These are phyloP conservation scores for Prunus persica DNA, from an alignment of 306 rosid genomes.

Conservation along the genomic window DNA sequence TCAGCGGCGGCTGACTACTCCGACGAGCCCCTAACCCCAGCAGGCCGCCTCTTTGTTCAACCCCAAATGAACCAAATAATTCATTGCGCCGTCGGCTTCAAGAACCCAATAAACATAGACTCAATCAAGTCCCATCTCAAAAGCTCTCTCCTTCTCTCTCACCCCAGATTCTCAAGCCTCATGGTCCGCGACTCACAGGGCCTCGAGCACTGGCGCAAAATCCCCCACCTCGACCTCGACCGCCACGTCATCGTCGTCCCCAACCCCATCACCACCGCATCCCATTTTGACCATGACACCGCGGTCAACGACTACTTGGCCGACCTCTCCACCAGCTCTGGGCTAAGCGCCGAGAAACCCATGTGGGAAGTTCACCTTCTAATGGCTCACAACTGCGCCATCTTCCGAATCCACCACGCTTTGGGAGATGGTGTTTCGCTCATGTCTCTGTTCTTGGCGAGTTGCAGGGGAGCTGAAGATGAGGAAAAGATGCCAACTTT, in stretches of 20 bases:
- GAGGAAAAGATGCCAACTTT: conserved; percentile 39
- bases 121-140: conserved; percentile 30
- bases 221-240: conserved; percentile 43
- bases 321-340: conserved; percentile 29
- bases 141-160: conserved; percentile 41
- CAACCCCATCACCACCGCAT: conserved; percentile 7
- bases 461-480: conserved; percentile 42
- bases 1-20: background rate
- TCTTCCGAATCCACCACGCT: conserved; percentile 72
- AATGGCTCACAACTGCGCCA: conserved; percentile 45
- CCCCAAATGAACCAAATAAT: conserved; percentile 54
- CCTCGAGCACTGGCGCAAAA: conserved; percentile 66
- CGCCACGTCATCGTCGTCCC: conserved; percentile 41
- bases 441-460: conserved; percentile 65
- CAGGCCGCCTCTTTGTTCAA: conserved; percentile 71
- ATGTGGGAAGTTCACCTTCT: conserved; percentile 84
- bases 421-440: conserved; percentile 82
- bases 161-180: conserved; percentile 74
- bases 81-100: conserved; percentile 57
- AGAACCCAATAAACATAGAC: conserved; percentile 42
- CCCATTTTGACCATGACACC: conserved; percentile 17
- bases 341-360: conserved; percentile 40
- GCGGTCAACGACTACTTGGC: conserved; percentile 58
- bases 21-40: conserved; percentile 71
- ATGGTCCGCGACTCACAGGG: conserved; percentile 58